Percentiles rank a stretch among this genome's conserved stretches.
These are phyloP conservation scores for Hypholoma fasciculare DNA, from an alignment of 768 basidiomycete genomes.

Conservation along the genomic window DNA sequence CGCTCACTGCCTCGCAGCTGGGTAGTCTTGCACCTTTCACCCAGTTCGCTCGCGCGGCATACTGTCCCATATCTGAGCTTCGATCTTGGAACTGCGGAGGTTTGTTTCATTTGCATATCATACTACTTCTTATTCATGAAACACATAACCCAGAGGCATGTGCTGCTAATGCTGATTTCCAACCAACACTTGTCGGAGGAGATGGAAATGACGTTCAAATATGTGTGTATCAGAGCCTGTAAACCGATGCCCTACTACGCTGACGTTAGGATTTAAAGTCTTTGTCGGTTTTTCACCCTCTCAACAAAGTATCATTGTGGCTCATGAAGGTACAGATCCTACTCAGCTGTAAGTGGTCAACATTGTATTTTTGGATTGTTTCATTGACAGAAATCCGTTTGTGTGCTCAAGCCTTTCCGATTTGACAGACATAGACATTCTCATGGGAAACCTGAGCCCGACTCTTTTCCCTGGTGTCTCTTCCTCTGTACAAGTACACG, in stretches of 20 bases:
- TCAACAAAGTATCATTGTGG: conserved; percentile 54
- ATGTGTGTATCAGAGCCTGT: not conserved
- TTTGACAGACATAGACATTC: conserved; percentile 45
- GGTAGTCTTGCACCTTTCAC: conserved; percentile 3
- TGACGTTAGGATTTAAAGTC: conserved; percentile 25
- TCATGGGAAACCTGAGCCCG: conserved; percentile 36
- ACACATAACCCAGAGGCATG: not conserved
- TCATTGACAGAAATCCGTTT: not conserved
- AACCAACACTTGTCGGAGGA: conserved; percentile 6
- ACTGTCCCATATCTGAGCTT: not conserved
- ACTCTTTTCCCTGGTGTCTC: conserved; percentile 52
- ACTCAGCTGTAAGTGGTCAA: conserved; percentile 41
- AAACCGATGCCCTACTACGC: no score
- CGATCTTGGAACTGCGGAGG: conserved; percentile 4
- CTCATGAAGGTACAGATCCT: conserved; percentile 64
- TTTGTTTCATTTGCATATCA: not conserved
- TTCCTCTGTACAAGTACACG: conserved; percentile 41
- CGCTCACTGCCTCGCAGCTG: not conserved
- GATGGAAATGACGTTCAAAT: conserved; percentile 5
- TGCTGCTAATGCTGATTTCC: conserved; percentile 3
- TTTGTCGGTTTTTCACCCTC: conserved; percentile 59
- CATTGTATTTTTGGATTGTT: no score
- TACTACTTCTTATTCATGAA: not conserved
- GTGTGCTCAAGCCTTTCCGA: conserved; percentile 35
- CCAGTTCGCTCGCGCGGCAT: conserved; percentile 4